Evolutionary conservation across 352 stramenopile species (phyloP), one percentile per base, ranked within the genome.

Genomic region (Phytophthora litchii): DNA sequence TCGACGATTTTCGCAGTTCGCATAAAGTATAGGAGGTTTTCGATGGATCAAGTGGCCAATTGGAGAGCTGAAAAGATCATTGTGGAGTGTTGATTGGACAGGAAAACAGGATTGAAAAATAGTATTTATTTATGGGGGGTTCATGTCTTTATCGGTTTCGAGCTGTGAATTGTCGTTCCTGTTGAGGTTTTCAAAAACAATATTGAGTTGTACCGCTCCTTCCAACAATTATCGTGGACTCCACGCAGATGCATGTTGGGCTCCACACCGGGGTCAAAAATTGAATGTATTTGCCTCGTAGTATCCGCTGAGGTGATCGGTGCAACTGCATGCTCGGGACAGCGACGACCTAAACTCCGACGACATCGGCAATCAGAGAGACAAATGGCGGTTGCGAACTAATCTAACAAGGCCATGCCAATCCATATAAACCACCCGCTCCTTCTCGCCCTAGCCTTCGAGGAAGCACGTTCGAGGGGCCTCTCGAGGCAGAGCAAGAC

Each of bases 231-330:
- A n/a, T n/a, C n/a, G n/a, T n/a, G n/a, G n/a, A n/a, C n/a, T n/a
- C n/a, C n/a, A n/a, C n/a, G n/a, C n/a, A n/a, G n/a, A 27, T 27
- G 31, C 10, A 21, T 3, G 23, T 6, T 44, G 19, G 32, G 17
- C 36, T 5, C 12, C 12, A n/a, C 40, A 21, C 4, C 1, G 2
- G 23, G 13, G 42, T 54, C 54, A 61, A 61, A 62, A 62, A 20
- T 62, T 47, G 35, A 60, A 41, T 62, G 29, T 55, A 62, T 62
- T 62, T 54, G 54, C 43, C 19, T n/a, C 37, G 50, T 42, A 7
- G 35, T 35, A 47, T 31, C 34, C 34, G 41, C 16, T 38, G 51
- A 36, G 40, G 14, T n/a, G 32, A 23, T 16, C 46, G 21, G 16
- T 57, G 12, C 23, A 9, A 23, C 10, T 37, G 45, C 31, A 42